Base-by-base conservation (phyloP, 805 yeast genomes). In the Candida cerambycidarum region DNA sequence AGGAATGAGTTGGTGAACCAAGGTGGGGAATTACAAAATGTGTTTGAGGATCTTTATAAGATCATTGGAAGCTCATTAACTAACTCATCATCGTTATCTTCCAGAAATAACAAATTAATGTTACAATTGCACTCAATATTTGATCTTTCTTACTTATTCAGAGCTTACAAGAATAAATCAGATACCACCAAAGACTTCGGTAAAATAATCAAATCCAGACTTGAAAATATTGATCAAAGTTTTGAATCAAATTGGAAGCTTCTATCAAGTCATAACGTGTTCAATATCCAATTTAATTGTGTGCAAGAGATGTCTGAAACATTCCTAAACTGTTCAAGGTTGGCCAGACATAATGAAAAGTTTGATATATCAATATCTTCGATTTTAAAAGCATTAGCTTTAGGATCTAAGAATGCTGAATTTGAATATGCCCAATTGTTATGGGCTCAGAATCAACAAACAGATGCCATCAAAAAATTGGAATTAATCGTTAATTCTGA, bases 381-480 rank as follows among this genome's bases (percentile, higher is more conserved):
- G 7, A 76, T 85, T 16, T 75, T 85, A 56, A 72, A 79, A 53
- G 89, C 88, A 1, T 66, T 78, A 62, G 63, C 68, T 2, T 47
- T 65, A 8, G 53, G 62, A 14, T 64, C 68, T 24, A 21, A 29
- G 16, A 34, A 35, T 27, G 82, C 85, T 5, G 83, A 82, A 45
- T 62, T 85, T 30, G 96, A 89, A 57, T 83, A 85, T 59, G 83
- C 97, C 0, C 82, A 85, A 44, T 71, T 93, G 7, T 62, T 89
- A 30, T 92, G 98, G 97, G 83, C 81, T 3, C 88, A 86, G 56
- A 96, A 95, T 1, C 95, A 89, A 48, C 87, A 80, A 46, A 77
- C 89, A 17, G 83, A 89, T 51, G 98, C 98, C 0, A 72, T 92
- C 33, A 81, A 84, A 39, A 69, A 79, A 6, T 65, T 87, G 28